These are phyloP conservation scores for Trypanosoma brucei DNA, from an alignment of 208 protist genomes.

Conservation along the genomic window DNA sequence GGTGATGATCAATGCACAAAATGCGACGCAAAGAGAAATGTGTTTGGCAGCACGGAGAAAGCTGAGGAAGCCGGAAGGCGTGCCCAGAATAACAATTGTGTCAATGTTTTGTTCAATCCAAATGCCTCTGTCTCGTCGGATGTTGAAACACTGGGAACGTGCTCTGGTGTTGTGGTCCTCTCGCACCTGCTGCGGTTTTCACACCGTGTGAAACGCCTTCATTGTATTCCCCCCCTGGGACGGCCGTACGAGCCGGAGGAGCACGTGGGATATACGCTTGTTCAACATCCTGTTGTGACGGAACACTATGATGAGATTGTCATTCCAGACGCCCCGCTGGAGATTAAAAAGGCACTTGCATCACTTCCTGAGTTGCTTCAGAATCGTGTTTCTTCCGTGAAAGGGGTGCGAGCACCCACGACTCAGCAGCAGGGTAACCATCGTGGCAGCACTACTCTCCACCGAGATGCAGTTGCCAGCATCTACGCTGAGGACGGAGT, in stretches of 20 bases:
- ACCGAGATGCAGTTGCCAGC: neutral
- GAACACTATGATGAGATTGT: conserved; percentile 84
- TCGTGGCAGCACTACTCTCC: neutral
- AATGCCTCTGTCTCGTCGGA: neutral
- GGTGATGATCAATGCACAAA: too few species aligned
- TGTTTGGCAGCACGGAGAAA: too few species aligned
- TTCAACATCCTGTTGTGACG: conserved; percentile 68
- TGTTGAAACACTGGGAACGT: conserved; percentile 10
- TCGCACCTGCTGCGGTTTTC: conserved; percentile 80
- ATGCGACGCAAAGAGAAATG: too few species aligned
- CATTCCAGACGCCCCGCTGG: conserved; percentile 31
- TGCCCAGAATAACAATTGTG: too few species aligned
- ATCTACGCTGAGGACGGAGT: conserved; percentile 29
- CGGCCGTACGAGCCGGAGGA: conserved; percentile 30
- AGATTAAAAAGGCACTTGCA: conserved; percentile 3
- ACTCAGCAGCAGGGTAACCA: conserved; percentile 2
- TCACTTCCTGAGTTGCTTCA: conserved; percentile 12
- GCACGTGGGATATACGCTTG: conserved; percentile 69
- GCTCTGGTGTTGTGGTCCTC: conserved; percentile 47
- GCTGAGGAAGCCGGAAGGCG: neutral
- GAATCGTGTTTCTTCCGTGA: conserved; percentile 12
- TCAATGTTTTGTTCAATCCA: neutral
- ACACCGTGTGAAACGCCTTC: conserved; percentile 38
- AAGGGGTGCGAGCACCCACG: conserved; percentile 3
- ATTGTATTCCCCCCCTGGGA: conserved; percentile 56